Evolutionary conservation across 305 asterid genomes (phyloP).

Genomic region (Solanum hybrid): DNA sequence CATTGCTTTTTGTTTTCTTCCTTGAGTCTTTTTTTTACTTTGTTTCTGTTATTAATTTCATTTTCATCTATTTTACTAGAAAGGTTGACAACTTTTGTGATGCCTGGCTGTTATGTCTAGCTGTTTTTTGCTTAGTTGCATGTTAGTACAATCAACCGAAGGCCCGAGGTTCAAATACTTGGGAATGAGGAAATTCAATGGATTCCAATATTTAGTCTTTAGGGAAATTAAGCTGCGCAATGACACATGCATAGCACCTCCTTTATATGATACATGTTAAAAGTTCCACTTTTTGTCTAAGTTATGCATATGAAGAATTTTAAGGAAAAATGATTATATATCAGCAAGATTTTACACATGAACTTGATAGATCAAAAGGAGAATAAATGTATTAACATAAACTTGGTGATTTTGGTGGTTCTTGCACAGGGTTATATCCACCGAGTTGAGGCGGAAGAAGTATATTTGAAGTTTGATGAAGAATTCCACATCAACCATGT

Average conservation of each 20-base stretch:
- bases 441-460: constrained; percentile 82
- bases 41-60: background rate
- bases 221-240: background rate
- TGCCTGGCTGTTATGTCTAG: background rate
- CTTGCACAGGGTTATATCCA: constrained; percentile 64
- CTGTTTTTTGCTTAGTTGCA: background rate
- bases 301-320: background rate
- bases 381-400: background rate
- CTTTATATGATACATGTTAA: background rate
- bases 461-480: constrained; percentile 45
- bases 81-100: background rate
- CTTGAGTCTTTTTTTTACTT: background rate
- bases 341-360: background rate
- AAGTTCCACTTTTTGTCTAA: background rate
- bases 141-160: background rate
- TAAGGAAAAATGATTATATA: background rate
- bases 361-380: constrained; percentile 1
- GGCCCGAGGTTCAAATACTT: background rate
- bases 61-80: background rate
- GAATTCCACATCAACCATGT: constrained; percentile 49
- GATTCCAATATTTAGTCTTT: background rate
- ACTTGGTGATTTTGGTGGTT: constrained; percentile 11
- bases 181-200: background rate
- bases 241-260: background rate
- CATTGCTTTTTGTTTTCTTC: background rate